phyloP scores from a whole-genome alignment of 2,329 filamentous ascomycete genomes.

The Pseudogymnoascus sp. region DNA sequence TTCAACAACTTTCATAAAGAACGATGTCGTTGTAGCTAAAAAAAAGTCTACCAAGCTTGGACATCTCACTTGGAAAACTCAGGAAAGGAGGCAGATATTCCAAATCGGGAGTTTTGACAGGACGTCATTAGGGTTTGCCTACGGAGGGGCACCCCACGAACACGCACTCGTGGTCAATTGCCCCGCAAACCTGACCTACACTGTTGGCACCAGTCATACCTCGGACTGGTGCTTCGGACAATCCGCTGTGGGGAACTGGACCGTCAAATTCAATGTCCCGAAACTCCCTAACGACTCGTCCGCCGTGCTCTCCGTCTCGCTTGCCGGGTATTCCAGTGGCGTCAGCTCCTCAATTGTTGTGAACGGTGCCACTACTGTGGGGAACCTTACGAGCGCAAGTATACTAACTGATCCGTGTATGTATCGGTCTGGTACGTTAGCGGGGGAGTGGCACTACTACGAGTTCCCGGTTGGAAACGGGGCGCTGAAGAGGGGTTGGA shows the following conservation, averaged over 20 bases:
- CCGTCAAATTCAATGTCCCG: conserved; percentile 10
- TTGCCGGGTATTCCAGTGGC: conserved; percentile 21
- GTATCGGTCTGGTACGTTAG: conserved; percentile 34
- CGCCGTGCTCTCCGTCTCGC: conserved; percentile 11
- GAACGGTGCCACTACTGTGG: conserved; percentile 27
- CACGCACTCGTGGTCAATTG: conserved; percentile 38
- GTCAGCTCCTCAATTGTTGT: conserved; percentile 29
- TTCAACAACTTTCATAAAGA: conserved; percentile 35
- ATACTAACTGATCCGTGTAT: conserved; percentile 34
- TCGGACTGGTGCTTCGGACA: conserved; percentile 44
- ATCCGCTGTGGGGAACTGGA: conserved; percentile 14
- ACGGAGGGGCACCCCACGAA: conserved; percentile 35
- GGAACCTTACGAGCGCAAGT: conserved; percentile 28
- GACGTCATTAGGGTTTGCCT: conserved; percentile 36
- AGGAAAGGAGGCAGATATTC: conserved; percentile 35
- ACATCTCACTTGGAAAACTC: conserved; percentile 34
- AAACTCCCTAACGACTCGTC: conserved; percentile 1
- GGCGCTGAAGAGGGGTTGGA: conserved; percentile 28
- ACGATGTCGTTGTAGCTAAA: conserved; percentile 32
- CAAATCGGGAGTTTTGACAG: conserved; percentile 42
- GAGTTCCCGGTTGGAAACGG: conserved; percentile 29
- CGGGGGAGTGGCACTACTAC: conserved; percentile 35
- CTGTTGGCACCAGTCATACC: conserved; percentile 30
- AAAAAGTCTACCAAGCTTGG: conserved; percentile 32
- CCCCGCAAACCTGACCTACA: conserved; percentile 38